Base-by-base conservation (phyloP, 345 rosid species). In the Syzygium grande region DNA sequence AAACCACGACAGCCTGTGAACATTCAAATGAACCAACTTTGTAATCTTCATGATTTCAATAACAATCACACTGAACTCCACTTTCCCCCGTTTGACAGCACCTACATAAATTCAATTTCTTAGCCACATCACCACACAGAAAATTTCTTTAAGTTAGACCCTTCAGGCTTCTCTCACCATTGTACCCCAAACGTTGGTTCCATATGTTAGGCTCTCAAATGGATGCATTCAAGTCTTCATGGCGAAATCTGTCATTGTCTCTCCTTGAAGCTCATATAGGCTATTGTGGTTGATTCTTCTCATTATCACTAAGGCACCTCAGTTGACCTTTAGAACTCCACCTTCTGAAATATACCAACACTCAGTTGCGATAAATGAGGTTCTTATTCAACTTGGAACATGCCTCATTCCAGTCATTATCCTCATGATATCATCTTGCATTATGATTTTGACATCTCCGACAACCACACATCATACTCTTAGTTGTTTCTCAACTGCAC, bases 241-340 rank as follows among this genome's bases (percentile, higher is more conserved):
- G 17, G 6, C 6, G 17, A 61, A 61, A 61, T 27, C 7, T 61
- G 0, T 7, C 4, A n/a, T n/a, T n/a, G 34, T 61, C 73, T 61
- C 4, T 17, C 7, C 34, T 61, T 61, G 73, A n/a, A n/a, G 19
- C 34, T 61, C 34, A 61, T 61, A 61, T 3, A 61, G 17, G n/a
- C 17, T 61, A 61, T 2, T 16, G n/a, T n/a, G 38, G 19, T n/a
- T 61, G 9, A 61, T n/a, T 61, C 34, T 19, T 61, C 73, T 61
- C 73, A 61, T 61, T n/a, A n/a, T 61, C 30, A 61, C 30, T 14
- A 15, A 0, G 9, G 34, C 9, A 61, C 34, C 73, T 61, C 1
- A 0, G 9, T 61, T 2, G 1, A 61, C 34, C 19, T n/a, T 61
- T 1, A 13, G 0, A 61, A 27, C 38, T n/a, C 17, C 30, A 27